Percentiles rank a stretch among this genome's conserved stretches.
These are phyloP conservation scores for Amanita pallidorosea DNA, from an alignment of 768 basidiomycete genomes.

Conservation along the genomic window DNA sequence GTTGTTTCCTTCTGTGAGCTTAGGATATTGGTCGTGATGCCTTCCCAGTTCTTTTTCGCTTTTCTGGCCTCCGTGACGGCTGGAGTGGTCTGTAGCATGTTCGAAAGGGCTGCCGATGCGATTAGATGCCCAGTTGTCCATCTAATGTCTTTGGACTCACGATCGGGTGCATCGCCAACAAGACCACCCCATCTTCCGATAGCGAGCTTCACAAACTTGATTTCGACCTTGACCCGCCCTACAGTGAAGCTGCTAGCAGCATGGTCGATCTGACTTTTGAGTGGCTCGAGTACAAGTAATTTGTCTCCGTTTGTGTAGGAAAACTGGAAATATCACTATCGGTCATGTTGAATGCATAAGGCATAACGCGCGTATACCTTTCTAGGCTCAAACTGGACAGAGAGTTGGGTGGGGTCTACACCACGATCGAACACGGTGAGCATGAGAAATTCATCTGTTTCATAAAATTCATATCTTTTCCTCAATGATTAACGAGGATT, in stretches of 20 bases:
- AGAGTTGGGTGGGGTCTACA: conserved; percentile 54
- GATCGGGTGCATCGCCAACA: conserved; percentile 66
- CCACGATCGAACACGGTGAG: conserved; percentile 73
- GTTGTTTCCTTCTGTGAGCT: conserved; percentile 58
- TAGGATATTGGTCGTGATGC: conserved; percentile 60
- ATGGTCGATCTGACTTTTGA: conserved; percentile 73
- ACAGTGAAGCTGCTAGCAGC: conserved; percentile 53
- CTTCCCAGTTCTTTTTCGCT: conserved; percentile 82
- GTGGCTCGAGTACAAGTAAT: conserved; percentile 60
- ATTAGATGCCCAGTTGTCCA: neutral
- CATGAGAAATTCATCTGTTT: conserved; percentile 66
- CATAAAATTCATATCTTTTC: conserved; percentile 76
- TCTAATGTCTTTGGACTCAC: conserved; percentile 29
- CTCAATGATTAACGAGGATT: neutral
- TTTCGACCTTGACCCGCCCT: conserved; percentile 82
- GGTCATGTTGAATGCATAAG: neutral
- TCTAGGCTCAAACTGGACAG: conserved; percentile 52
- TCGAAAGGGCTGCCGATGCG: conserved; percentile 17
- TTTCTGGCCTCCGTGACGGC: conserved; percentile 17
- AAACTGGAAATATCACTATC: conserved; percentile 25
- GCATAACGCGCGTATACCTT: conserved; percentile 31
- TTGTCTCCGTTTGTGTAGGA: conserved; percentile 63
- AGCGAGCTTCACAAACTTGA: conserved; percentile 60
- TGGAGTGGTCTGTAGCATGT: conserved; percentile 12
- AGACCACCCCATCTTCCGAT: conserved; percentile 67